These are phyloP conservation scores for Hansenula sp. DNA, from an alignment of 1,139 yeast genomes.

Conservation along the genomic window DNA sequence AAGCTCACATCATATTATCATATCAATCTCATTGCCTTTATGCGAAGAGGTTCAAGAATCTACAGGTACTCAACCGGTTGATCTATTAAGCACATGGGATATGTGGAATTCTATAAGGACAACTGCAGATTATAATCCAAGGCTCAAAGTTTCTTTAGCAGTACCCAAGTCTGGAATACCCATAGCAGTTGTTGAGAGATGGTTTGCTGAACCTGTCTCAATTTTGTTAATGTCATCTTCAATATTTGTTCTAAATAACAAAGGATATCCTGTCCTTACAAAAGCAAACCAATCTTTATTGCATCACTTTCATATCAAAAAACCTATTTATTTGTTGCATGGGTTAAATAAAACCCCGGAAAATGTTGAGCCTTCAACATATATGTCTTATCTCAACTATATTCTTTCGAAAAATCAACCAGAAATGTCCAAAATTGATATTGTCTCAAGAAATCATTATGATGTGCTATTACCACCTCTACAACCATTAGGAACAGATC, in stretches of 20 bases:
- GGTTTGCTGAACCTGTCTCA: conserved; percentile 64
- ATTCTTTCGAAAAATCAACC: conserved; percentile 30
- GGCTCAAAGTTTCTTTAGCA: conserved; percentile 53
- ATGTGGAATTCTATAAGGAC: conserved; percentile 62
- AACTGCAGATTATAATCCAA: conserved; percentile 44
- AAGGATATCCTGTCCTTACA: conserved; percentile 57
- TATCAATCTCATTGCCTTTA: conserved; percentile 37
- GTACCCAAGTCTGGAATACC: conserved; percentile 47
- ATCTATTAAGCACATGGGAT: conserved; percentile 61
- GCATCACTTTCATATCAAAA: conserved; percentile 29
- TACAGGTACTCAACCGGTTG: conserved; percentile 35
- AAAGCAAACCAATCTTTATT: conserved; percentile 47
- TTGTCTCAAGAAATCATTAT: conserved; percentile 30
- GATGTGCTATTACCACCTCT: conserved; percentile 53
- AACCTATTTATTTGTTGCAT: conserved; percentile 33
- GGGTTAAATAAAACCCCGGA: conserved; percentile 38
- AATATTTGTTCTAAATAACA: conserved; percentile 50
- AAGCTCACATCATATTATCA: conserved; percentile 27
- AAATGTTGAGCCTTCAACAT: conserved; percentile 33
- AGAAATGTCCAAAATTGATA: conserved; percentile 26
- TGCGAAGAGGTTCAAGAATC: conserved; percentile 32
- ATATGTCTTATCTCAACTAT: conserved; percentile 50
- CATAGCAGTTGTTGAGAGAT: conserved; percentile 42
- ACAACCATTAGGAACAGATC: conserved; percentile 59
- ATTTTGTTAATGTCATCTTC: conserved; percentile 49